phyloP scores from a whole-genome alignment of 2,329 filamentous ascomycete species.

The Thielaviopsis ethacetica region DNA sequence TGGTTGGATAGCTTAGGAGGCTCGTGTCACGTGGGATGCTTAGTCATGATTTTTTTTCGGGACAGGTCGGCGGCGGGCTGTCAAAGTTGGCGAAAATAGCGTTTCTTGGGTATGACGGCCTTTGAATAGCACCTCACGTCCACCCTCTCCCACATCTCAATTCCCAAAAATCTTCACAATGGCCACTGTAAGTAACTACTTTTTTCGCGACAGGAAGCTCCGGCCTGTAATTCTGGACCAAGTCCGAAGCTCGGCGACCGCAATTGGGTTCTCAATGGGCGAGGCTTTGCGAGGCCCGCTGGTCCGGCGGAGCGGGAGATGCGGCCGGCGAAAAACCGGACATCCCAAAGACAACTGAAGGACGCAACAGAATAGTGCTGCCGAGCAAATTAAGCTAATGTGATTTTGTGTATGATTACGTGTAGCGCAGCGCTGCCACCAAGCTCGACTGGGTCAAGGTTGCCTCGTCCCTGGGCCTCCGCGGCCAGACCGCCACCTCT shows the following conservation, averaged over 20 bases:
- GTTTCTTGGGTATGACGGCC: constrained; percentile 6
- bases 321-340: neutral
- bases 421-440: constrained; percentile 88
- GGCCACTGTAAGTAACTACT: constrained; percentile 45
- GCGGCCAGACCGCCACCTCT: constrained; percentile 79
- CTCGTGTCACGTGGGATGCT: constrained; percentile 7
- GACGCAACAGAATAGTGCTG: neutral
- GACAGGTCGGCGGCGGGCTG: constrained; percentile 9
- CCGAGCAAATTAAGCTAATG: neutral
- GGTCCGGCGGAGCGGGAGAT: neutral
- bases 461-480: constrained; percentile 83
- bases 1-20: neutral
- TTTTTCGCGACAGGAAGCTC: constrained; percentile 11
- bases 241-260: neutral
- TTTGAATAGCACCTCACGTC: constrained; percentile 20
- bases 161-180: constrained; percentile 40
- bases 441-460: constrained; percentile 99
- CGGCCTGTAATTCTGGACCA: neutral
- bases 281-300: neutral
- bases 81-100: constrained; percentile 11
- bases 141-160: constrained; percentile 28
- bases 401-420: constrained; percentile 11
- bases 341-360: neutral
- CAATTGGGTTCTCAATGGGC: neutral
- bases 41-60: constrained; percentile 10